Conservation (phyloP, 2,329 filamentous ascomycete species). For the Fusarium transvaalense region DNA sequence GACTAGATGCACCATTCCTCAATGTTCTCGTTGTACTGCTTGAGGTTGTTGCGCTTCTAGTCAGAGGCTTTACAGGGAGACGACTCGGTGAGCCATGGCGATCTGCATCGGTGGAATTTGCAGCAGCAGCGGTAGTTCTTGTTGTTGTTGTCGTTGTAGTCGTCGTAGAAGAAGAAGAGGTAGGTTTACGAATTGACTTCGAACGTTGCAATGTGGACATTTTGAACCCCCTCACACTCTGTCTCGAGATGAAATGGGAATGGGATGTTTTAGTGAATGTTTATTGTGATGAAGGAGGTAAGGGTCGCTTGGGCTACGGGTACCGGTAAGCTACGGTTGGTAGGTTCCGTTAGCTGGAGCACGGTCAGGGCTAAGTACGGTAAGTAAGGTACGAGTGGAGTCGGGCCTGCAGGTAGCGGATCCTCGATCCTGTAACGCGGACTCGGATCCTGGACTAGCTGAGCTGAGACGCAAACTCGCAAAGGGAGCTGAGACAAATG, state of each 20-base stretch:
- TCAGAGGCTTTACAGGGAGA: conserved; percentile 61
- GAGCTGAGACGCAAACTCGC: conserved; percentile 6
- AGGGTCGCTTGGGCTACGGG: conserved; percentile 40
- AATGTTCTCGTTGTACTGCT: conserved; percentile 37
- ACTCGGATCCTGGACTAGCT: conserved; percentile 11
- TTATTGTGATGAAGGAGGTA: conserved; percentile 28
- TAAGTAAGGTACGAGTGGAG: conserved; percentile 9
- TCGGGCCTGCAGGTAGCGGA: background rate
- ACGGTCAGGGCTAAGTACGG: conserved; percentile 10
- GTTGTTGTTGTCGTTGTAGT: conserved; percentile 13
- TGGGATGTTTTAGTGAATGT: conserved; percentile 34
- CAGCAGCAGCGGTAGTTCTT: conserved; percentile 11
- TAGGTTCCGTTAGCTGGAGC: conserved; percentile 28
- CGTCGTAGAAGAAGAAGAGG: conserved; percentile 36
- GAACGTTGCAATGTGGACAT: conserved; percentile 63
- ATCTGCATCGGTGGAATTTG: conserved; percentile 30
- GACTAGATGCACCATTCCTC: conserved; percentile 37
- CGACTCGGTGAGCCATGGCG: conserved; percentile 60
- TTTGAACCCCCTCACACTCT: conserved; percentile 17
- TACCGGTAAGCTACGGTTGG: conserved; percentile 20
- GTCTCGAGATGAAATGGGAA: conserved; percentile 2
- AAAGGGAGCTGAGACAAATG: background rate
- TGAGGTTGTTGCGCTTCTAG: conserved; percentile 52
- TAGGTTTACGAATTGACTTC: conserved; percentile 62
- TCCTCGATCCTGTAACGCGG: conserved; percentile 6